Evolutionary conservation across 2,329 filamentous ascomycete species (phyloP), one percentile per base, ranked within the genome.

Genomic region (Fusarium fujikuroi): DNA sequence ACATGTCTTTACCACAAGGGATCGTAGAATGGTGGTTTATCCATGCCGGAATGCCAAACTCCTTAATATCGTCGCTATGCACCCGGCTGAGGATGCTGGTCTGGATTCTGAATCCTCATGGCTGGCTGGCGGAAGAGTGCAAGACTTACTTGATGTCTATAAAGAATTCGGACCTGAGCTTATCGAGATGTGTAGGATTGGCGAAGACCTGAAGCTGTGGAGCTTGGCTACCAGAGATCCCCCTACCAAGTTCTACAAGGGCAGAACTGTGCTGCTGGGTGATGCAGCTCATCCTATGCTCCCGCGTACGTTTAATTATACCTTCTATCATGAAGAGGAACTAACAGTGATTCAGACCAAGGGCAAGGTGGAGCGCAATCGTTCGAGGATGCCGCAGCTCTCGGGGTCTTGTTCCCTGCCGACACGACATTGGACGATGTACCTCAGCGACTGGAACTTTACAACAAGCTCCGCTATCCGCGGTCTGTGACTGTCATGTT

Each of bases 271-370:
- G 25, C 7, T 65, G 18, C 39, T 70, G 3, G 68, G 68, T 2
- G 68, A 70, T 5, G 68, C 68, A 32, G 68, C 68, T 15, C 68
- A 70, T 7, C 68, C 68, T 0, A 70, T 70, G 68, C 65, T 69
- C 43, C 68, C 65, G 18, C 65, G 68, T 69, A 42, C 44, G 60
- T 30, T 30, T 30, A 30, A 1, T 11, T 1, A 4, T 30, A 11
- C 30, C 30, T 3, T 11, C 3, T 1, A 30, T 30, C 3, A 11
- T 30, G 11, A 32, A 32, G 30, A 32, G 11, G 12, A 32, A 14
- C 30, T 32, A 32, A 43, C 16, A 50, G 37, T 4, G 6, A 40
- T 1, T 7, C 28, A 70, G 68, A 69, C 19, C 60, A 65, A n/a
- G 68, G 65, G 9, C 68, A 70, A 30, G 68, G 68, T 5, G 68